phyloP scores from a whole-genome alignment of 306 rosid genomes.

The Lagenaria siceraria region DNA sequence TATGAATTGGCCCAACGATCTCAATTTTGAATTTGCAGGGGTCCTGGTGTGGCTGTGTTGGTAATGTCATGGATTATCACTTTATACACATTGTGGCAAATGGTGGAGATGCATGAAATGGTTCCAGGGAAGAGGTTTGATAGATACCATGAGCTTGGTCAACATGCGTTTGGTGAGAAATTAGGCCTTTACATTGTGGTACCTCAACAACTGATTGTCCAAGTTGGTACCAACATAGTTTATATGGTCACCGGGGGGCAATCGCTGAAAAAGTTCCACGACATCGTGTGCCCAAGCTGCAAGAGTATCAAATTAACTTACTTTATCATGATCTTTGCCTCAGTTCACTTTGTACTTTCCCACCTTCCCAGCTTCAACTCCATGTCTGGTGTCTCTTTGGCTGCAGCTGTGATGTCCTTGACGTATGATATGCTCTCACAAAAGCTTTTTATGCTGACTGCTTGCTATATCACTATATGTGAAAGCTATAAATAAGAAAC shows the following conservation, averaged over 20 bases:
- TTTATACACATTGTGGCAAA: constrained; percentile 51
- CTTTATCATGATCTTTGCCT: constrained; percentile 50
- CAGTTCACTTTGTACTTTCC: constrained; percentile 44
- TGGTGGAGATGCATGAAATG: constrained; percentile 61
- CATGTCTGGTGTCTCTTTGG: constrained; percentile 38
- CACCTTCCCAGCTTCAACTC: constrained; percentile 48
- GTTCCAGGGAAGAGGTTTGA: constrained; percentile 47
- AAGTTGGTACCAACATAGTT: constrained; percentile 32
- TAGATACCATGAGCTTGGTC: constrained; percentile 51
- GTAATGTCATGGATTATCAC: constrained; percentile 46
- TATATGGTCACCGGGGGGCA: constrained; percentile 54
- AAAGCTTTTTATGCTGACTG: neutral
- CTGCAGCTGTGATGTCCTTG: constrained; percentile 39
- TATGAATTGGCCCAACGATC: neutral
- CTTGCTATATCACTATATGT: no score
- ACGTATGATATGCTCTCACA: constrained; percentile 14
- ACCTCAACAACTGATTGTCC: constrained; percentile 44
- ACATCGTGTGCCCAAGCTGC: constrained; percentile 15
- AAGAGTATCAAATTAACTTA: constrained; percentile 26
- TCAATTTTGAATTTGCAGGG: constrained; percentile 31
- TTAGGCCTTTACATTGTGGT: constrained; percentile 52
- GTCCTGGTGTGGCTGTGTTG: constrained; percentile 58
- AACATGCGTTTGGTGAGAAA: constrained; percentile 44
- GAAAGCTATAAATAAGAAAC: neutral
- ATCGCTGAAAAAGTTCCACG: constrained; percentile 39